Evolutionary conservation across 2,329 filamentous ascomycete species (phyloP).

Genomic region (Bipolaris zeicola): DNA sequence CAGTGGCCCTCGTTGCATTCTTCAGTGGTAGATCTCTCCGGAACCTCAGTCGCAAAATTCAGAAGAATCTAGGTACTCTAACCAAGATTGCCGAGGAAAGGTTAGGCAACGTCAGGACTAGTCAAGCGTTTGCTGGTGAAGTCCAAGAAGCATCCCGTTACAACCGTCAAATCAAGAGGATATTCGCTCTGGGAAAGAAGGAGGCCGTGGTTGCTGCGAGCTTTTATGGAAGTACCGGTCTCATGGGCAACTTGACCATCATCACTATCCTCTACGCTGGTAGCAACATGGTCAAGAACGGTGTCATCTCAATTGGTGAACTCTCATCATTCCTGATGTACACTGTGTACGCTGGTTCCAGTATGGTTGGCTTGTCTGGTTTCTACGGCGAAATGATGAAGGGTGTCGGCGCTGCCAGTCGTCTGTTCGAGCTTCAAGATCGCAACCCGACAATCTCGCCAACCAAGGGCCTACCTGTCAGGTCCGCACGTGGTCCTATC

Average conservation of each 20-base stretch:
- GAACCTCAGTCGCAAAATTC: slow-evolving; percentile 87
- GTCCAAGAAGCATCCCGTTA: slow-evolving; percentile 88
- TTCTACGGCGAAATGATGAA: slow-evolving; percentile 99
- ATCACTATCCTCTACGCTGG: slow-evolving; percentile 88
- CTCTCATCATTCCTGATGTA: slow-evolving; percentile 99
- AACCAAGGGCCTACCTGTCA: slow-evolving; percentile 79
- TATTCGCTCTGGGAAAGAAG: slow-evolving; percentile 84
- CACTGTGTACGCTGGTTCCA: slow-evolving; percentile 83
- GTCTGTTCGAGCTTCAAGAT: slow-evolving; percentile 94
- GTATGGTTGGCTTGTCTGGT: slow-evolving; percentile 88
- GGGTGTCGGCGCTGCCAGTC: slow-evolving; percentile 93
- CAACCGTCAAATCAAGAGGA: slow-evolving; percentile 88
- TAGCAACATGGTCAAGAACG: slow-evolving; percentile 84
- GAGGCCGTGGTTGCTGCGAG: slow-evolving; percentile 89
- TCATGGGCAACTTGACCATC: slow-evolving; percentile 96
- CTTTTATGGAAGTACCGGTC: slow-evolving; percentile 85
- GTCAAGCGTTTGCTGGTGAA: slow-evolving; percentile 94
- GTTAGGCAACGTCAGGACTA: slow-evolving; percentile 95
- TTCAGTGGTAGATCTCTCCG: slow-evolving; percentile 89
- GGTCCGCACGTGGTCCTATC: slow-evolving; percentile 85
- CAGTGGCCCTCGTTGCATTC: slow-evolving; percentile 87
- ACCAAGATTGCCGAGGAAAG: slow-evolving; percentile 98
- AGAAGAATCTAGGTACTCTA: slow-evolving; percentile 88
- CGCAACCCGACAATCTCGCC: slow-evolving; percentile 84
- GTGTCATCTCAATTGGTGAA: slow-evolving; percentile 87